Conservation (phyloP, 2,329 filamentous ascomycete species). For the Nigrospora sphaerica region DNA sequence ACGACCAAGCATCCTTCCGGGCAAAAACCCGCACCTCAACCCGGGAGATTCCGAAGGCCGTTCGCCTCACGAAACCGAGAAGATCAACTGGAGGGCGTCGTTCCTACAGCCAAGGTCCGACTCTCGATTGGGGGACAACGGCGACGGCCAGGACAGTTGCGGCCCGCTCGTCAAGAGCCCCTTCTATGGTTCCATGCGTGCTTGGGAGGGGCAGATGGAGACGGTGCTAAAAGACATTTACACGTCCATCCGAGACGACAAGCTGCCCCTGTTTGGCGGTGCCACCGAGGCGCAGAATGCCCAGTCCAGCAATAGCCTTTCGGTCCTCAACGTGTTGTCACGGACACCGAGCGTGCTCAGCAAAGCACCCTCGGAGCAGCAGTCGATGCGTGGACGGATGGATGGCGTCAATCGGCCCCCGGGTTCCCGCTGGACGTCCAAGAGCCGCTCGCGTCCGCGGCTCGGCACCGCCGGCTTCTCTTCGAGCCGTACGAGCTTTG, state of each 20-base stretch:
- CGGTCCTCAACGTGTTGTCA: constrained; percentile 71
- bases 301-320: constrained; percentile 49
- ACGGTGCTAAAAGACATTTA: constrained; percentile 89
- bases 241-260: constrained; percentile 76
- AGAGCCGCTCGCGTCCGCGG: constrained; percentile 74
- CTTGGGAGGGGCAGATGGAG: constrained; percentile 87
- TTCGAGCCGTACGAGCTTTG: constrained; percentile 88
- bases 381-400: constrained; percentile 63
- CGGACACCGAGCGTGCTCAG: constrained; percentile 86
- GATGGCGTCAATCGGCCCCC: constrained; percentile 46
- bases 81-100: constrained; percentile 28
- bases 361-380: constrained; percentile 82
- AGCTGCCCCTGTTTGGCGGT: constrained; percentile 75
- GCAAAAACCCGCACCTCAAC: constrained; percentile 22
- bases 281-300: constrained; percentile 35
- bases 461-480: constrained; percentile 75
- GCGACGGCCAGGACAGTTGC: constrained; percentile 43
- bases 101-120: constrained; percentile 43
- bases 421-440: constrained; percentile 72
- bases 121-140: constrained; percentile 29
- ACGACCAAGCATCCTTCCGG: constrained; percentile 47
- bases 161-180: constrained; percentile 72
- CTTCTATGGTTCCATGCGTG: constrained; percentile 67
- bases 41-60: constrained; percentile 14
- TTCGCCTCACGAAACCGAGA: constrained; percentile 12